A percentile compares a stretch with the other conserved stretches of the same genome.
Conservation (phyloP, 2,329 filamentous ascomycete genomes). For the Tolypocladium ovalisporum region DNA sequence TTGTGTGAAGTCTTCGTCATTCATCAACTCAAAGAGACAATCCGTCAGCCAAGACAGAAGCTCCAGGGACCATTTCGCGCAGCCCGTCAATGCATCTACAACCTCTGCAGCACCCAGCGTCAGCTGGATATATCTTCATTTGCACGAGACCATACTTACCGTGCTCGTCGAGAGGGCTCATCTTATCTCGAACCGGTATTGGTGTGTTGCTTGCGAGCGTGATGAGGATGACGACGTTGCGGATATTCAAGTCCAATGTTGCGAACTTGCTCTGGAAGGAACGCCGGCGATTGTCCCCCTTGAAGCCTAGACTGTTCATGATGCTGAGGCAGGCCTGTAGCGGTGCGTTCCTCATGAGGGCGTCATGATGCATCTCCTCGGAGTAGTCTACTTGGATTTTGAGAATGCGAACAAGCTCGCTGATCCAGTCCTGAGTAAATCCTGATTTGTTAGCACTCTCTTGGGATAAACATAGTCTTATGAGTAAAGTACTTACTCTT, state of each 20-base stretch:
- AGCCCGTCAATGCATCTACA: conserved; percentile 60
- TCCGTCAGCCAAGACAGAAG: conserved; percentile 54
- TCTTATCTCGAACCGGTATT: conserved; percentile 40
- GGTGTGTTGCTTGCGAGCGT: conserved; percentile 51
- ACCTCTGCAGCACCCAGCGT: conserved; percentile 40
- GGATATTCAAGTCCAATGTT: conserved; percentile 63
- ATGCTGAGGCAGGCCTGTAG: conserved; percentile 70
- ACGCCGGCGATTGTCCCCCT: conserved; percentile 49
- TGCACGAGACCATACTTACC: conserved; percentile 15
- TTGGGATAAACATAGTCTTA: background rate
- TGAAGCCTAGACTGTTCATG: conserved; percentile 67
- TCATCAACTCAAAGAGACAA: conserved; percentile 43
- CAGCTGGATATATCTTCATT: background rate
- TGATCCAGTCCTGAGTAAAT: conserved; percentile 51
- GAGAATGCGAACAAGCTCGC: conserved; percentile 57
- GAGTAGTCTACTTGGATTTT: conserved; percentile 74
- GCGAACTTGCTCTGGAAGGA: conserved; percentile 63
- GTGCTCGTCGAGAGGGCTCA: conserved; percentile 51
- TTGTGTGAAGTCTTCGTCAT: conserved; percentile 38
- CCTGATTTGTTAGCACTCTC: conserved; percentile 25
- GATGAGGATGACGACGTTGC: conserved; percentile 57
- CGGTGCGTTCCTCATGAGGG: conserved; percentile 59
- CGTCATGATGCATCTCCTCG: conserved; percentile 59
- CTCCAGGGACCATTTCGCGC: conserved; percentile 69
- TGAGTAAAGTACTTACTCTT: conserved; percentile 14